Conservation (phyloP, 2,329 filamentous ascomycete species). For the Hawksworthiomyces lignivorus region DNA sequence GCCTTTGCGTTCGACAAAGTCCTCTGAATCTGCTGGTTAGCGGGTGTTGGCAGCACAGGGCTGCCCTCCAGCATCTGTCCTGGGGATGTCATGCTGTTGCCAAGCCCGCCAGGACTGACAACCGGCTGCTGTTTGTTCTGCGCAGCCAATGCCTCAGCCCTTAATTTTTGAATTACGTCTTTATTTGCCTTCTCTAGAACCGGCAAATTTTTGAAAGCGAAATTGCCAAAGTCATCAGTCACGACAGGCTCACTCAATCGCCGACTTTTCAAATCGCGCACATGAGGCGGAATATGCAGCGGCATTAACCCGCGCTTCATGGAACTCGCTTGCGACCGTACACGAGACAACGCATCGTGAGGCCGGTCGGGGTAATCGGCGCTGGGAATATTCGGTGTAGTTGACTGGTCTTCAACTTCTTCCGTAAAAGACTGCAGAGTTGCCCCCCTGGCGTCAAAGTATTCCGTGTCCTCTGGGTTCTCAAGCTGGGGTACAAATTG, state of each 20-base stretch:
- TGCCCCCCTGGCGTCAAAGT: constrained; percentile 88
- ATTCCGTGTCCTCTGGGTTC: constrained; percentile 95
- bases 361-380: constrained; percentile 76
- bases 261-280: constrained; percentile 80
- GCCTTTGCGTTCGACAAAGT: constrained; percentile 78
- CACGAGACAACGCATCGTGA: constrained; percentile 87
- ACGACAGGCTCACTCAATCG: constrained; percentile 84
- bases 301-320: constrained; percentile 92
- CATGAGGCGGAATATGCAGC: constrained; percentile 90
- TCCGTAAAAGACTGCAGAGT: constrained; percentile 88
- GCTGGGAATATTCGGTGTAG: constrained; percentile 63
- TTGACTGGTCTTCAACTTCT: constrained; percentile 83
- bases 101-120: constrained; percentile 35
- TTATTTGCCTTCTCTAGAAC: constrained; percentile 98
- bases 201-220: constrained; percentile 94
- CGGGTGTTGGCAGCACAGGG: constrained; percentile 58
- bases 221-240: constrained; percentile 90
- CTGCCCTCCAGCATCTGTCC: constrained; percentile 73
- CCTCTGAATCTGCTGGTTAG: constrained; percentile 59
- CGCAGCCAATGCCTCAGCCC: constrained; percentile 75
- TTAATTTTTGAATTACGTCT: constrained; percentile 92
- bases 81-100: constrained; percentile 43
- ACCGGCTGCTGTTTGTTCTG: constrained; percentile 43
- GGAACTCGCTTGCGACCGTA: constrained; percentile 77
- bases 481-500: constrained; percentile 90